Base-by-base conservation (phyloP, 1,284 basidiomycete genomes). In the Coniophora puteana region DNA sequence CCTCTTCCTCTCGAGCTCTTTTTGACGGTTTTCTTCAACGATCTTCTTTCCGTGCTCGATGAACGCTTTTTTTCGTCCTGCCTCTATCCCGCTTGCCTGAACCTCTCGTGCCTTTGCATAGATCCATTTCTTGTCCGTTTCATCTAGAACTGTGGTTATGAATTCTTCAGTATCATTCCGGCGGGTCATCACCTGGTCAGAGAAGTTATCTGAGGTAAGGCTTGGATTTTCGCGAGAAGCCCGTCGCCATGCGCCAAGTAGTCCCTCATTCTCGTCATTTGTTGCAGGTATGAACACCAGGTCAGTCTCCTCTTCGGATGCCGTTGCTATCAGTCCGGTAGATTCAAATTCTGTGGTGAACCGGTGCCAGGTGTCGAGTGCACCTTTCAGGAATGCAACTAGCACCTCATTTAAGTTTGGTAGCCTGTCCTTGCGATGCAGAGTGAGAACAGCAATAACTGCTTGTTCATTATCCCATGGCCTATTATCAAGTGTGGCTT, bases 311-410 rank as follows among this genome's bases (percentile, higher is more conserved):
- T 28, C 37, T 21, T 21, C 20, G 21, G 43, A 27, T 30, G 18
- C 8, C n/a, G 17, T n/a, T 8, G 11, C 28, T 12, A 30, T 38
- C 8, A 17, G n/a, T 6, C 25, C 14, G 16, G 35, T 29, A 8
- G 27, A 13, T 4, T 11, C 7, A 18, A 30, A 43, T 16, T 43
- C 36, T 7, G 17, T 5, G 4, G 28, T 24, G 20, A 43, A 38
- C 21, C 26, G 21, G 12, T 43, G 4, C 34, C 44, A 52, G 5
- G 44, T 48, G 28, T 44, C 40, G 10, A 48, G 22, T 8, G 54
- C 53, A 12, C 55, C 53, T 27, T 51, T 26, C 28, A 53, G 52
- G 32, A 57, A 57, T 20, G 36, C 46, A 20, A 51, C 34, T 7
- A 54, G 22, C 10, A 47, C 16, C n/a, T 26, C 36, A 23, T 26